Evolutionary conservation across 495 filamentous ascomycete species (phyloP).

Genomic region (Penicillium dipodomyicola): DNA sequence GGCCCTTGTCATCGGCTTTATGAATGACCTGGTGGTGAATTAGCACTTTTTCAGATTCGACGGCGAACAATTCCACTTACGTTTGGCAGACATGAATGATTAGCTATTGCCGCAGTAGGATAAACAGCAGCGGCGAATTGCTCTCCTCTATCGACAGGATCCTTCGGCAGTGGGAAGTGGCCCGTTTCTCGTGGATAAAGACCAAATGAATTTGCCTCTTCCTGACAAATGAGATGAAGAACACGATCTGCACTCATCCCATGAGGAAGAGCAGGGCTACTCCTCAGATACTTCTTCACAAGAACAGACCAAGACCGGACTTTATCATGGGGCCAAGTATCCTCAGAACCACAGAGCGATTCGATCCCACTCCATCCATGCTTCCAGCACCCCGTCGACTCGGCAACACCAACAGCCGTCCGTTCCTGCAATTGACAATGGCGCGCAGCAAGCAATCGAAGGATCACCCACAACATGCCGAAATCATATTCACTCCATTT

Average conservation of each 20-base stretch:
- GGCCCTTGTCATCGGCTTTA: conserved; percentile 35
- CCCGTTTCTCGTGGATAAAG: conserved; percentile 43
- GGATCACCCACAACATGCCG: conserved; percentile 44
- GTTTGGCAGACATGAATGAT: conserved; percentile 42
- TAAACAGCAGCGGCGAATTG: conserved; percentile 43
- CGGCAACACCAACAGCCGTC: neutral
- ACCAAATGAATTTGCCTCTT: conserved; percentile 45
- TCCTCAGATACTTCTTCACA: conserved; percentile 40
- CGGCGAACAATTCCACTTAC: conserved; percentile 20
- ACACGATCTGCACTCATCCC: conserved; percentile 21
- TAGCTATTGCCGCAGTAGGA: conserved; percentile 37
- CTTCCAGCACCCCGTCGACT: conserved; percentile 9
- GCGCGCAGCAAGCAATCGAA: conserved; percentile 36
- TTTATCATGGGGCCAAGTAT: conserved; percentile 37
- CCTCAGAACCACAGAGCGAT: conserved; percentile 35
- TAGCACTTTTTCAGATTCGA: neutral
- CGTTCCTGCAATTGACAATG: conserved; percentile 14
- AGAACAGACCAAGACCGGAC: conserved; percentile 32
- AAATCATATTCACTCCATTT: conserved; percentile 43
- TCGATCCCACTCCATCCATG: conserved; percentile 33
- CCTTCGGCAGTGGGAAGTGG: conserved; percentile 16
- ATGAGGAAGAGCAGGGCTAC: conserved; percentile 25
- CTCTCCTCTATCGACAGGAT: conserved; percentile 29
- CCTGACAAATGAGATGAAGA: conserved; percentile 36
- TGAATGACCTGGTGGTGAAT: conserved; percentile 29